Evolutionary conservation across 345 rosid species (phyloP), one percentile per base, ranked within the genome.

Genomic region (Rhizophora apiculata): DNA sequence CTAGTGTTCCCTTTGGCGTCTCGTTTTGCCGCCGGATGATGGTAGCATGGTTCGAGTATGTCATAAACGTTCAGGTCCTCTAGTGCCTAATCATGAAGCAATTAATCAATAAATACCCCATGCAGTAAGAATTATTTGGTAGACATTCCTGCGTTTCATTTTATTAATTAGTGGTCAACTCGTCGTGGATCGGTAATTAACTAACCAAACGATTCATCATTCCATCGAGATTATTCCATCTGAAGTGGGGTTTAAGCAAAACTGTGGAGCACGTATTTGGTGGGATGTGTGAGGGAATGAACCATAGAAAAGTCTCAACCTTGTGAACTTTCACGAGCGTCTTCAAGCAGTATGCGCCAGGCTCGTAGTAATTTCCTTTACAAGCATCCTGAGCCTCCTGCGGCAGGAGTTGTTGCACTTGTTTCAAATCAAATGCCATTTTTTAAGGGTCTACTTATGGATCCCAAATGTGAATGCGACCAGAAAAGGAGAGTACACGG

Each of bases 31-130:
- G 18, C 57, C 3, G 85, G 82, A n/a, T 73, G 57, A 34, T 74
- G 80, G 74, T 79, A 83, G 75, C 88, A 85, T 2, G 85, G 80
- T 64, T 85, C 85, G 27, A 87, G 87, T 26, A 85, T 82, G 80
- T 81, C 68, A 6, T 87, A 87, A 10, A 63, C 1, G 68, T 87
- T 85, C 29, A 87, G 64, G 6, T 74, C 82, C 0, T 0, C 3
- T 8, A 84, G 2, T 27, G 80, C 82, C 90, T 86, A 19, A 36
- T 9, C 1, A 54, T 0, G 10, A 24, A 20, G 6, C 19, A 8
- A 31, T 6, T 4, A 52, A 15, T 53, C 1, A 21, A 20, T 52
- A 21, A 18, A 19, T 21, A 52, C n/a, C 21, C 21, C 2, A 53
- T n/a, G 6, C 9, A 6, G 4, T 5, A n/a, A n/a, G 26, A 9